Percentiles rank a stretch among this genome's conserved stretches.
These are phyloP conservation scores for Rhodamnia argentea DNA, from an alignment of 345 rosid species.

Conservation along the genomic window DNA sequence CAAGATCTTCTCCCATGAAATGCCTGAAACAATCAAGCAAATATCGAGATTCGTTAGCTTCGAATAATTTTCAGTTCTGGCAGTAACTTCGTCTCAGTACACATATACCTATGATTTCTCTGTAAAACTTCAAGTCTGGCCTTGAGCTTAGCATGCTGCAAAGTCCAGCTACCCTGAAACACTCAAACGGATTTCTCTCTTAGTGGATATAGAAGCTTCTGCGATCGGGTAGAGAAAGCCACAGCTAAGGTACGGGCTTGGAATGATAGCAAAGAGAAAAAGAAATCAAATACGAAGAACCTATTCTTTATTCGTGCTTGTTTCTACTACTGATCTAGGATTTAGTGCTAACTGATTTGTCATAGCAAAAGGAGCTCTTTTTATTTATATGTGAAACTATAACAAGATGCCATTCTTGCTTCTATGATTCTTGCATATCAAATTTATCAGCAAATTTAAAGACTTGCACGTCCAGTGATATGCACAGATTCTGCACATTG, in stretches of 20 bases:
- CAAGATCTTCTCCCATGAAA: slow-evolving; percentile 77
- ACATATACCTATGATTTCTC: slow-evolving; percentile 60
- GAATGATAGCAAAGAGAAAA: too few relatives aligned
- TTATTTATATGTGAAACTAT: background rate
- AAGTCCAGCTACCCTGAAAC: slow-evolving; percentile 58
- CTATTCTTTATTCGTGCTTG: too few relatives aligned
- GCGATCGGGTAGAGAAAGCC: too few relatives aligned
- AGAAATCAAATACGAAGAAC: too few relatives aligned
- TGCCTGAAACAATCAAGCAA: slow-evolving; percentile 30
- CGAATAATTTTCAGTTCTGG: background rate
- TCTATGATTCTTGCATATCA: background rate
- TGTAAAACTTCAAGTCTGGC: slow-evolving; percentile 79
- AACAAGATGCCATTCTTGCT: background rate
- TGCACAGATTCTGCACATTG: background rate
- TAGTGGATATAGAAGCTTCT: too few relatives aligned
- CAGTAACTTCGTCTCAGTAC: background rate
- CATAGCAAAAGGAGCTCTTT: background rate
- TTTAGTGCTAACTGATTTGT: slow-evolving; percentile 27
- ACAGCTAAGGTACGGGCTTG: too few relatives aligned
- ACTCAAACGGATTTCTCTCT: too few relatives aligned
- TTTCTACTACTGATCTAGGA: slow-evolving; percentile 22
- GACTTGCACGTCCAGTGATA: background rate
- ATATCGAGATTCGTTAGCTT: background rate
- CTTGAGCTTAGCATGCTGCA: slow-evolving; percentile 74
- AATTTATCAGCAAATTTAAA: background rate